Evolutionary conservation across 441 rosid genomes (phyloP), one percentile per base, ranked within the genome.

Genomic region (Biscutella laevigata): DNA sequence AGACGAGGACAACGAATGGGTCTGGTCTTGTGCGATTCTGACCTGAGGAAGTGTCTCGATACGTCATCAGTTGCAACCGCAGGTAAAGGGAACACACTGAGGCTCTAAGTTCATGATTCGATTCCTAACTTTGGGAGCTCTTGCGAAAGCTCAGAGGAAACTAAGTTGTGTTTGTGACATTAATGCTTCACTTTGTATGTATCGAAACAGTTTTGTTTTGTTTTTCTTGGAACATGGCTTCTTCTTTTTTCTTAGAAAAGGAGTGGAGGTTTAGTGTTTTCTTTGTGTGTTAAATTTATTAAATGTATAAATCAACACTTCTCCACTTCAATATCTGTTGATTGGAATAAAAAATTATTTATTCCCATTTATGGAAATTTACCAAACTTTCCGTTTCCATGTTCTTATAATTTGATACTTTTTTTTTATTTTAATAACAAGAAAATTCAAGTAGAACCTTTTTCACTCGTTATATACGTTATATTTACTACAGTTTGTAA

Each of bases 1-100:
- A 7, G 96, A 91, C 14, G 94, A 87, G 5, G 98, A 91, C 63
- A 74, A 59, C 2, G 98, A 91, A 53, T 80, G 84, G 96, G 88
- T 87, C 54, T 68, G 71, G 80, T 91, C 6, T 88, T 83, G 14
- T 87, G 95, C 10, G 76, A 87, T 22, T 86, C 94, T 1, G 98
- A 91, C 66, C 69, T 86, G 62, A 88, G 68, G 22, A 94, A 91
- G 57, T 91, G 96, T 59, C 53, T 83, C 7, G 94, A 91, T 57
- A 39, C 55, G 16, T 41, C n/a, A n/a, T n/a, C n/a, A n/a, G n/a
- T n/a, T n/a, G n/a, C n/a, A n/a, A n/a, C 69, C 2, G 35, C 48
- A 16, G 59, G 41, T 24, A 52, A 50, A 49, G 53, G 40, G 4
- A 65, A 16, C 35, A 77, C 79, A 16, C 57, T 85, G 45, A 80